Percentiles rank a stretch among this genome's conserved stretches.
phyloP scores from a whole-genome alignment of 2,329 filamentous ascomycete genomes.

The Ampelomyces quisqualis region DNA sequence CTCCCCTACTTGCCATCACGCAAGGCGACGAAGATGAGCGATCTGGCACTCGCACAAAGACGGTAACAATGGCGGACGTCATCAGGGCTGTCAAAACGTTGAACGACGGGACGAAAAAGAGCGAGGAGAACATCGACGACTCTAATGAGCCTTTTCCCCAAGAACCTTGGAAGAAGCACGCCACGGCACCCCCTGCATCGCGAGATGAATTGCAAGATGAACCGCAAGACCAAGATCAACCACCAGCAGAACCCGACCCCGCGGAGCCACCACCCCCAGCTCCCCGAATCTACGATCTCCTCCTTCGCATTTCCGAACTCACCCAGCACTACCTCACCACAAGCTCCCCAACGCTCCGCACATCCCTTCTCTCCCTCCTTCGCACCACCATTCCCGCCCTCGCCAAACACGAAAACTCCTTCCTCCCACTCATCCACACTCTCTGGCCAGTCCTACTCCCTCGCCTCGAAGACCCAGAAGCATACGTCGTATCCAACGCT shows the following conservation, averaged over 20 bases:
- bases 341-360: constrained; percentile 74
- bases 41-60: constrained; percentile 3
- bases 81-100: constrained; percentile 39
- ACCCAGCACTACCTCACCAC: constrained; percentile 91
- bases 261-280: constrained; percentile 61
- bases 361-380: constrained; percentile 75
- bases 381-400: constrained; percentile 71
- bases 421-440: constrained; percentile 84
- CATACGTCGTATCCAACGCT: constrained; percentile 69
- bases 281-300: constrained; percentile 75
- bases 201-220: constrained; percentile 38
- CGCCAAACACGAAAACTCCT: constrained; percentile 74
- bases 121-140: constrained; percentile 27
- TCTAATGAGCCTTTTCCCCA: constrained; percentile 27
- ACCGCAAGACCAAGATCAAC: constrained; percentile 34
- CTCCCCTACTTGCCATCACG: constrained; percentile 50
- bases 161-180: constrained; percentile 40
- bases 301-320: constrained; percentile 77
- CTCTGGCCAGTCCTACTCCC: constrained; percentile 81
- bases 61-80: constrained; percentile 21
- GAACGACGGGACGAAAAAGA: constrained; percentile 27
- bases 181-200: constrained; percentile 20
- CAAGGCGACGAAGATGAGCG: constrained; percentile 1
- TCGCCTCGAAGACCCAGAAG: constrained; percentile 66
- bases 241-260: constrained; percentile 20